Percentiles rank a stretch among this genome's conserved stretches.
Evolutionary conservation across 345 rosid species (phyloP).

Genomic region (Gossypium stocksii): DNA sequence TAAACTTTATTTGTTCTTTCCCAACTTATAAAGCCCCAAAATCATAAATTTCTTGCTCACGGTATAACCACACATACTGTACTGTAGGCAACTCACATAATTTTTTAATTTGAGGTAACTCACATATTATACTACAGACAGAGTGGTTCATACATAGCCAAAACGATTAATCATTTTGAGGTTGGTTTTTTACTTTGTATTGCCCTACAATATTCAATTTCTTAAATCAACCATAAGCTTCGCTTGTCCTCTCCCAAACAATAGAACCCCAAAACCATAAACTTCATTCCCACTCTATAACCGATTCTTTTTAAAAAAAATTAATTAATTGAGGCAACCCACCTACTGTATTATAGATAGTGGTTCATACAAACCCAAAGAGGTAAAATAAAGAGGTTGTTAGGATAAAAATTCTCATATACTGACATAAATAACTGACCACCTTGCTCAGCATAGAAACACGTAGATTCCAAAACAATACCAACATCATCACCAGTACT

Average conservation of each 20-base stretch:
- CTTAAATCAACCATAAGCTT: background rate
- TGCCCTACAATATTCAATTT: background rate
- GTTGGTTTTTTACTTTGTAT: background rate
- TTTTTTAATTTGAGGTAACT: background rate
- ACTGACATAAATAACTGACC: slow-evolving; percentile 63
- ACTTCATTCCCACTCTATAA: background rate
- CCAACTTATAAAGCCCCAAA: background rate
- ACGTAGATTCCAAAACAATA: slow-evolving; percentile 67
- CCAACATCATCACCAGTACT: slow-evolving; percentile 55
- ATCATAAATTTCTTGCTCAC: background rate
- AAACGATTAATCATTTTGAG: background rate
- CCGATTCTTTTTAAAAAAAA: background rate
- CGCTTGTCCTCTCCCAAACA: background rate
- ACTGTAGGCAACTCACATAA: no score
- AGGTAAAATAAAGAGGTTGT: background rate
- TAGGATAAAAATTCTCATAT: background rate
- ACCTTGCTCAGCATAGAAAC: slow-evolving; percentile 99
- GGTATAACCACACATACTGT: no score
- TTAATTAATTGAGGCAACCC: background rate
- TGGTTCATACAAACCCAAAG: background rate
- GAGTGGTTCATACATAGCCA: background rate
- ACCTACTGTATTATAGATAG: background rate
- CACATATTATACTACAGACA: background rate
- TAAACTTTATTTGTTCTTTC: background rate
- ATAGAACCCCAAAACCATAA: background rate